Percentiles rank a stretch among this genome's conserved stretches.
These are phyloP conservation scores for Kuraishia ogatae DNA, from an alignment of 805 yeast genomes.

Conservation along the genomic window DNA sequence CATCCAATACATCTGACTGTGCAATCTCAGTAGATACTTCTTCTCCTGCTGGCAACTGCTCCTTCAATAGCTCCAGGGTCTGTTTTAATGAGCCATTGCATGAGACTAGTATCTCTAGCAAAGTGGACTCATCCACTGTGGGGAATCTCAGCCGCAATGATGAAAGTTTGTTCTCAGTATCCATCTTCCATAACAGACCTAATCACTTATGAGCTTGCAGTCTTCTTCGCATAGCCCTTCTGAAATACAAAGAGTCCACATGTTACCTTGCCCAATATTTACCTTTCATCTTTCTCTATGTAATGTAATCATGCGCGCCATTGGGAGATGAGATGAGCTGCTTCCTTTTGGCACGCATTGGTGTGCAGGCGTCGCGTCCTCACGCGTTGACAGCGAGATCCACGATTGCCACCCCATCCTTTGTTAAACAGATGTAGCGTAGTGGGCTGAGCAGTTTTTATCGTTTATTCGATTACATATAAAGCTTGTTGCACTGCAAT, in stretches of 20 bases:
- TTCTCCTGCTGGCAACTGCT: conserved; percentile 14
- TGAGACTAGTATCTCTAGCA: conserved; percentile 42
- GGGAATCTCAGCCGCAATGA: conserved; percentile 32
- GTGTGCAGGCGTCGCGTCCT: not conserved
- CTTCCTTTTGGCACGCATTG: not conserved
- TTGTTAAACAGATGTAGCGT: no score
- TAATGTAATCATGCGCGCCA: no score
- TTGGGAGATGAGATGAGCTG: not conserved
- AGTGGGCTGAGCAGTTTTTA: no score
- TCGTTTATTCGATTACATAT: no score
- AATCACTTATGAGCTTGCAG: not conserved
- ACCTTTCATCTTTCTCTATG: not conserved
- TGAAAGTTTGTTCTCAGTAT: conserved; percentile 30
- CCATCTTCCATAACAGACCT: conserved; percentile 8
- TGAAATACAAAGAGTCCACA: no score
- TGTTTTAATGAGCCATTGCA: conserved; percentile 44
- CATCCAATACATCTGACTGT: conserved; percentile 2
- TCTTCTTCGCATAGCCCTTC: no score
- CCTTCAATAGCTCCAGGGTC: conserved; percentile 32
- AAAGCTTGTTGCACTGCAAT: no score
- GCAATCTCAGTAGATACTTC: not conserved
- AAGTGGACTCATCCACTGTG: conserved; percentile 25
- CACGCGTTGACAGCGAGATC: no score
- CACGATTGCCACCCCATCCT: no score
- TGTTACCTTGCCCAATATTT: not conserved